Evolutionary conservation across 164 flowering plant species (phyloP), one percentile per base, ranked within the genome.

Genomic region (Echeveria elegans): DNA sequence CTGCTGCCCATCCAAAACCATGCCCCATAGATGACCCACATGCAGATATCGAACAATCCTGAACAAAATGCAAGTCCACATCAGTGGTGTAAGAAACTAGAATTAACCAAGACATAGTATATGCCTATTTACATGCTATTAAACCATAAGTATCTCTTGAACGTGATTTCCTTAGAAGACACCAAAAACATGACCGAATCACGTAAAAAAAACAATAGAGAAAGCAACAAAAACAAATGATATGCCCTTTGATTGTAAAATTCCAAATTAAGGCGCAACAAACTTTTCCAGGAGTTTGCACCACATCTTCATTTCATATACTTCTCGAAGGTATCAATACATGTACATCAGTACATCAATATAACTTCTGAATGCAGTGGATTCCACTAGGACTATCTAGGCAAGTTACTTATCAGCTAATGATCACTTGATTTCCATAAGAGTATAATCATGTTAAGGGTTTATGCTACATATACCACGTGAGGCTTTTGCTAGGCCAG

Each of bases 41-140:
- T 31, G 82, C 67, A 24, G 93, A 83, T 71, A 86, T 77, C 14
- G 95, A 81, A 66, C 88, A 87, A 21, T 88, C 92, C 96, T 92
- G 80, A 5, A 6, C 6, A 14, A 4, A 18, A 59, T 26, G 7
- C n/a, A 11, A 9, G 11, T 1, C 36, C 28, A 31, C 28, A 66
- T 66, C 15, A 48, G 31, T 36, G 45, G 40, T 62, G 64, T 43
- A 32, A 31, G 8, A 56, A 30, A n/a, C n/a, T n/a, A n/a, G n/a
- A n/a, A 30, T 16, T 11, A 43, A 43, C 19, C 15, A 18, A 43
- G 47, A 43, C 47, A 41, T 65, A 23, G 11, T 1, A 45, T 4
- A 65, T 23, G 26, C 29, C 8, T 40, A 65, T 2, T 36, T 12
- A 40, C 47, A 62, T 62, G 37, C 37, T 10, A 34, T 5, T 11